Percentiles rank a stretch among this genome's conserved stretches.
phyloP scores from a whole-genome alignment of 2,329 filamentous ascomycete species.

The Neopestalotiopsis sp. region DNA sequence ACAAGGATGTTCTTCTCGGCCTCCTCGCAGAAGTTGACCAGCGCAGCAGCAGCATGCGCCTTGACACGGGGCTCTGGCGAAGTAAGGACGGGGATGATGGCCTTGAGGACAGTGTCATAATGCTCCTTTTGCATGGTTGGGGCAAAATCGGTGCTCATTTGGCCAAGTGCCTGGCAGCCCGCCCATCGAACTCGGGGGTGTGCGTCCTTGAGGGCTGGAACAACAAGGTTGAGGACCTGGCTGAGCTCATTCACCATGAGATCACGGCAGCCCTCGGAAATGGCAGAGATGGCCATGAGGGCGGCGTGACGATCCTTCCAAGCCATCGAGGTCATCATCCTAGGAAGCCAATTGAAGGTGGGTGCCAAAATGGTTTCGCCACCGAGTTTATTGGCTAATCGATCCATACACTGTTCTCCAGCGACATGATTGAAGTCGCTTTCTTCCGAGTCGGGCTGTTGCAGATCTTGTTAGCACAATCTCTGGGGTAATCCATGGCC shows the following conservation, averaged over 20 bases:
- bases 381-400: conserved; percentile 94
- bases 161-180: conserved; percentile 96
- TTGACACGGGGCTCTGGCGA: conserved; percentile 93
- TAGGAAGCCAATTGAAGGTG: conserved; percentile 94
- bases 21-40: conserved; percentile 99
- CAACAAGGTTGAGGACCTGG: conserved; percentile 92
- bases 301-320: conserved; percentile 97
- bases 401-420: conserved; percentile 98
- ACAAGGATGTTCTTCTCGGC: conserved; percentile 91
- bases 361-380: conserved; percentile 91
- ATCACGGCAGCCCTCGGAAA: conserved; percentile 95
- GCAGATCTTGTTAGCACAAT: conserved; percentile 33
- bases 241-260: conserved; percentile 94
- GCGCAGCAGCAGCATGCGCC: conserved; percentile 93
- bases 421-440: conserved; percentile 97
- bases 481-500: too few species aligned
- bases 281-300: conserved; percentile 98
- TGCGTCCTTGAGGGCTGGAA: conserved; percentile 86
- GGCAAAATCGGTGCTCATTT: conserved; percentile 99
- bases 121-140: conserved; percentile 98
- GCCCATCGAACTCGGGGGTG: conserved; percentile 97
- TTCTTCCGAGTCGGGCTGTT: conserved; percentile 87
- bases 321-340: conserved; percentile 94
- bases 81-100: conserved; percentile 90
- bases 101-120: conserved; percentile 83